phyloP scores from a whole-genome alignment of 2,329 filamentous ascomycete species.

The Fusarium miscanthi region DNA sequence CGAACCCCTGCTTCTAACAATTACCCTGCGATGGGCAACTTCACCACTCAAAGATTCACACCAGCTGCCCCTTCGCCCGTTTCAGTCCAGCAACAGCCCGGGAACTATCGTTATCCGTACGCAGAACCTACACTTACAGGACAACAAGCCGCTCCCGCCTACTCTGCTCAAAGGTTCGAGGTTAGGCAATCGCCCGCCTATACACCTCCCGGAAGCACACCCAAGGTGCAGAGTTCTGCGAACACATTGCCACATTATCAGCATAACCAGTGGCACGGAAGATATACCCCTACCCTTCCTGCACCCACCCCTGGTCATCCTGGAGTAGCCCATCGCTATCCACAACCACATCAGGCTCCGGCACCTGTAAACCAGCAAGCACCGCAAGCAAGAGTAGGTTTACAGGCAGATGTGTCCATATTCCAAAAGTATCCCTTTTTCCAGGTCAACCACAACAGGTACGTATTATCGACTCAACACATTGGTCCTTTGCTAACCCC shows the following conservation, averaged over 20 bases:
- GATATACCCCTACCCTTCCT: neutral
- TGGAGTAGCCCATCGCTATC: neutral
- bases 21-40: conserved; percentile 36
- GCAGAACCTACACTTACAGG: conserved; percentile 7
- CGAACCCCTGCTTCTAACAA: conserved; percentile 49
- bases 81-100: conserved; percentile 20
- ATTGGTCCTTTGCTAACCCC: conserved; percentile 27
- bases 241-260: conserved; percentile 2
- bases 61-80: conserved; percentile 19
- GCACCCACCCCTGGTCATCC: neutral
- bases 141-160: conserved; percentile 23
- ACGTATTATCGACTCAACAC: conserved; percentile 33
- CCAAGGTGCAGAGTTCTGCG: neutral
- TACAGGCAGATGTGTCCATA: conserved; percentile 54
- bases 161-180: conserved; percentile 42
- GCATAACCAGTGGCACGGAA: conserved; percentile 26
- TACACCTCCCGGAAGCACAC: conserved; percentile 11
- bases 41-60: conserved; percentile 43
- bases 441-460: conserved; percentile 70
- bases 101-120: conserved; percentile 28
- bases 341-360: conserved; percentile 4
- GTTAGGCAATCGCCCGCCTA: conserved; percentile 29
- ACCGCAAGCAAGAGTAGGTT: conserved; percentile 46
- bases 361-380: conserved; percentile 19
- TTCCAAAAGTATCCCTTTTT: conserved; percentile 68